phyloP scores from a whole-genome alignment of 208 protist species.

The Crithidia bombi region DNA sequence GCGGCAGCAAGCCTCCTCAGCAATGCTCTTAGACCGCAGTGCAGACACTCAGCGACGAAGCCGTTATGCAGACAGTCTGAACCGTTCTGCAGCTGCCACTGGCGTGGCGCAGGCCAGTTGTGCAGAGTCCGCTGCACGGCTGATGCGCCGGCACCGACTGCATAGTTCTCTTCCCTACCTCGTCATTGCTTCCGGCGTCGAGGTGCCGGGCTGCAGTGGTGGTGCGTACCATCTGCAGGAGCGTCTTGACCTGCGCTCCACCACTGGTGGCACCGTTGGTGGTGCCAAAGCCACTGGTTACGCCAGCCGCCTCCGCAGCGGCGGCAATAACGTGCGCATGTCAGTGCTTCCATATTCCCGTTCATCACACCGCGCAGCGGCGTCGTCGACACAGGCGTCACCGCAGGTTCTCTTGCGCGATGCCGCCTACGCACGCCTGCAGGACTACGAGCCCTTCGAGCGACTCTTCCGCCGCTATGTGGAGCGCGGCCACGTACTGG shows the following conservation, averaged over 20 bases:
- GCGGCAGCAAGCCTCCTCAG: not conserved
- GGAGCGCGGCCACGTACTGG: slow-evolving; percentile 49
- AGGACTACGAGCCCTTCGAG: slow-evolving; percentile 64
- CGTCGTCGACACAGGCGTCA: not conserved
- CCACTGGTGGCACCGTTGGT: not conserved
- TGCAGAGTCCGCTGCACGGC: slow-evolving; percentile 11
- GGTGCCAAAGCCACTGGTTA: slow-evolving; percentile 1
- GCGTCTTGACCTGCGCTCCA: not conserved
- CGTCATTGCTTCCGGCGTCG: slow-evolving; percentile 22
- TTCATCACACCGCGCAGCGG: not conserved
- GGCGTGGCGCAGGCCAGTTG: not conserved
- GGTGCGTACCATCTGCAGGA: slow-evolving; percentile 31
- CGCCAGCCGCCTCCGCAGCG: slow-evolving; percentile 13
- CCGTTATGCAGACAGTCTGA: not conserved
- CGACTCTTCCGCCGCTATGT: slow-evolving; percentile 65
- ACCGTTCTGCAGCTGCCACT: not conserved
- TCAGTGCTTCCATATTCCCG: slow-evolving; percentile 10
- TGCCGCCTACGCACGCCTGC: slow-evolving; percentile 27
- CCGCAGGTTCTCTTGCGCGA: slow-evolving; percentile 14
- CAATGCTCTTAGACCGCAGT: not conserved
- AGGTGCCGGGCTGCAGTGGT: slow-evolving; percentile 31
- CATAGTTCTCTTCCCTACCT: slow-evolving; percentile 16
- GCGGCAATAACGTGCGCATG: slow-evolving; percentile 25
- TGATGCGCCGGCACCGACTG: slow-evolving; percentile 28
- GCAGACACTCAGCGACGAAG: not conserved